Percentiles rank a stretch among this genome's conserved stretches.
phyloP scores from a whole-genome alignment of 352 stramenopile species.

The Plasmopara viticola region DNA sequence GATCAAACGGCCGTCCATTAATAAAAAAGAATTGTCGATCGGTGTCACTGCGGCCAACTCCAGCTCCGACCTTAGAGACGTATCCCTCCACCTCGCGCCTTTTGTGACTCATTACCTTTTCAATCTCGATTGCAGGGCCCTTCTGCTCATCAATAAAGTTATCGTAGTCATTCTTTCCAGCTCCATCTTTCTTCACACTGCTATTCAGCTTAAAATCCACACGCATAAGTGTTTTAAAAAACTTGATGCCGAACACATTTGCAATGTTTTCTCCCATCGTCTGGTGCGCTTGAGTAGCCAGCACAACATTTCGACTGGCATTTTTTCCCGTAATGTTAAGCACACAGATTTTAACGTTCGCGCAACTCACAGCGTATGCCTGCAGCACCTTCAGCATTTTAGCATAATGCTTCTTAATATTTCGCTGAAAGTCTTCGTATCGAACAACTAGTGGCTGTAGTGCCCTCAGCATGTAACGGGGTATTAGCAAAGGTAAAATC shows the following conservation, averaged over 20 bases:
- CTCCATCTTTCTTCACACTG: conserved; percentile 9
- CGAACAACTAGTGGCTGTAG: conserved; percentile 87
- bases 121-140: conserved; percentile 11
- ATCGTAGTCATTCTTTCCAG: conserved; percentile 9
- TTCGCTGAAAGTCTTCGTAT: conserved; percentile 88
- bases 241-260: conserved; percentile 90
- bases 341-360: conserved; percentile 51
- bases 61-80: conserved; percentile 61
- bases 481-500: no score
- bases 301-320: conserved; percentile 39
- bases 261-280: conserved; percentile 81
- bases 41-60: conserved; percentile 74
- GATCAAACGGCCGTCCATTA: conserved; percentile 93
- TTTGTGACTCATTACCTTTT: conserved; percentile 19
- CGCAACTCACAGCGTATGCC: conserved; percentile 53
- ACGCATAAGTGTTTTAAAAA: conserved; percentile 68
- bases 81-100: conserved; percentile 50
- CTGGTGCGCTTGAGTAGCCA: conserved; percentile 63
- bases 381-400: conserved; percentile 92
- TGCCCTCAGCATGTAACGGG: no score
- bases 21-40: conserved; percentile 95
- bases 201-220: conserved; percentile 68
- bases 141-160: conserved; percentile 15
- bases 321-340: conserved; percentile 53
- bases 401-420: conserved; percentile 91